These are phyloP conservation scores for Magnaporthiopsis poae DNA, from an alignment of 2,329 filamentous ascomycete species.

Conservation along the genomic window DNA sequence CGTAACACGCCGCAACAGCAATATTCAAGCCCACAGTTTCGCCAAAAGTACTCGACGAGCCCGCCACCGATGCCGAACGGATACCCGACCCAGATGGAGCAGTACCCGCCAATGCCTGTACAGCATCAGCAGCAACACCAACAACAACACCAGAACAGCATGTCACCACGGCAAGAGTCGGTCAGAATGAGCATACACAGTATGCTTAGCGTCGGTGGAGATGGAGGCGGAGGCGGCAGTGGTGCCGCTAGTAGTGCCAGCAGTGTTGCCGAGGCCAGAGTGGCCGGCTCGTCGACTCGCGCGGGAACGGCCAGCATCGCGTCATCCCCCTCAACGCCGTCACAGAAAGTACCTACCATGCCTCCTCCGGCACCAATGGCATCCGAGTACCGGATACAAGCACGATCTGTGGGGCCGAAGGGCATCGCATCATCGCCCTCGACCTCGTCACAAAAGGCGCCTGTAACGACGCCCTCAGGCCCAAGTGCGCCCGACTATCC, in stretches of 20 bases:
- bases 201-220: conserved; percentile 18
- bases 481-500: conserved; percentile 23
- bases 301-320: background rate
- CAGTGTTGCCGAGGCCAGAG: background rate
- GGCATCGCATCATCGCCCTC: background rate
- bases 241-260: conserved; percentile 1
- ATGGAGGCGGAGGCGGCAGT: background rate
- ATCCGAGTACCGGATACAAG: conserved; percentile 37
- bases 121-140: background rate
- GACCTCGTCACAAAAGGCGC: background rate
- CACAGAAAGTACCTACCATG: background rate
- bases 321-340: background rate
- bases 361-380: background rate
- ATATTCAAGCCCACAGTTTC: background rate
- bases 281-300: background rate
- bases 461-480: background rate
- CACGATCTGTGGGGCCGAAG: conserved; percentile 38
- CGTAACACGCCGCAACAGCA: background rate
- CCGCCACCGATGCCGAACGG: background rate
- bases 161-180: conserved; percentile 18
- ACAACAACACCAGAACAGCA: conserved; percentile 1
- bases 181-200: conserved; percentile 24
- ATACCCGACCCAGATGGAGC: background rate
- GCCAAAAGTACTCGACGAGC: conserved; percentile 5
- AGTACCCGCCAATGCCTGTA: background rate